phyloP scores from a whole-genome alignment of 306 rosid genomes.

The Prunus padus region DNA sequence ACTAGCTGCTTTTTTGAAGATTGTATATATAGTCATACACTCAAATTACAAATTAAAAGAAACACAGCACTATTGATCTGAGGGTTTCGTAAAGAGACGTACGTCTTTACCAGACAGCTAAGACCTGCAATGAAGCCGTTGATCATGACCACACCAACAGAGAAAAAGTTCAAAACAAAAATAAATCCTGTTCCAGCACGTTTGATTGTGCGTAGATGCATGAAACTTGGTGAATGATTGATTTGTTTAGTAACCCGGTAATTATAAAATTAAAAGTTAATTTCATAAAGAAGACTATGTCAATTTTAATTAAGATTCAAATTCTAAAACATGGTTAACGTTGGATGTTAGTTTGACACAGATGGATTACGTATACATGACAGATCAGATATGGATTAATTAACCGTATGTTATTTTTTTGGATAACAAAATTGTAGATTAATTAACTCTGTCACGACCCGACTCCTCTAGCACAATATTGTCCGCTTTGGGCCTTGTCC shows the following conservation, averaged over 20 bases:
- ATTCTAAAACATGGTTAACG: not conserved
- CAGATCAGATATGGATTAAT: not conserved
- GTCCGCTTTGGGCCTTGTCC: no score
- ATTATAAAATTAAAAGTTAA: not conserved
- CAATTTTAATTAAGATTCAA: not conserved
- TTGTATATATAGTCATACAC: slow-evolving; percentile 14
- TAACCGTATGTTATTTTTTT: no score
- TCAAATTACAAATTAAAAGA: slow-evolving; percentile 10
- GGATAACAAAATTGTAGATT: no score
- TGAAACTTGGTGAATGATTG: not conserved
- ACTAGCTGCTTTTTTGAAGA: slow-evolving; percentile 24
- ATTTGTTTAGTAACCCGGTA: not conserved
- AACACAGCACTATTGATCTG: not conserved
- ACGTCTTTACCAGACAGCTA: slow-evolving; percentile 9
- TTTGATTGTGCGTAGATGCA: not conserved
- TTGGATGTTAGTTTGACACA: not conserved
- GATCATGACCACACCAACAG: slow-evolving; percentile 4
- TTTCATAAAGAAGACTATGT: not conserved
- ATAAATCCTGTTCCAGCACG: not conserved
- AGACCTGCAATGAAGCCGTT: slow-evolving; percentile 4
- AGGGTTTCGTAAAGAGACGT: not conserved
- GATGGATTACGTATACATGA: not conserved
- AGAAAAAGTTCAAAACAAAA: not conserved
- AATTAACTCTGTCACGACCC: no score
- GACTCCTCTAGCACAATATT: no score